Percentiles rank a stretch among this genome's conserved stretches.
Evolutionary conservation across 495 filamentous ascomycete species (phyloP).

Genomic region (Tetracladium marchalianum): DNA sequence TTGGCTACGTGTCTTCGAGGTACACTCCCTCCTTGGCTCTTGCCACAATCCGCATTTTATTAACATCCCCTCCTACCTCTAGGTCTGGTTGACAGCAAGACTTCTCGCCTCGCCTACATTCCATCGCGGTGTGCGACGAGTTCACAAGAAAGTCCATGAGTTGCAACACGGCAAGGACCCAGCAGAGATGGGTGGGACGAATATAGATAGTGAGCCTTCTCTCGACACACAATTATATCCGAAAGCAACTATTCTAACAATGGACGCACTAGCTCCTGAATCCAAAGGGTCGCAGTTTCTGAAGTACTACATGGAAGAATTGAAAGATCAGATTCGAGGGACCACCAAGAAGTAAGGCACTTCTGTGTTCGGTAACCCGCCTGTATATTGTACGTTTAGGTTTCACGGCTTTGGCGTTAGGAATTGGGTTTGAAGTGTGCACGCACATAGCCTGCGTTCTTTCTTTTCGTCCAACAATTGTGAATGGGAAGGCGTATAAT

Average conservation of each 20-base stretch:
- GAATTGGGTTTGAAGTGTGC: background rate
- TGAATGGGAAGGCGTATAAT: too few relatives aligned
- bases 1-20: slow-evolving; percentile 39
- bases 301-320: slow-evolving; percentile 46
- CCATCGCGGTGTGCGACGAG: slow-evolving; percentile 44
- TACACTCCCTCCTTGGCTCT: slow-evolving; percentile 23
- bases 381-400: background rate
- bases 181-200: slow-evolving; percentile 48
- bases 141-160: slow-evolving; percentile 45
- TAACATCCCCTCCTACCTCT: background rate
- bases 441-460: too few relatives aligned
- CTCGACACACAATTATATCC: background rate
- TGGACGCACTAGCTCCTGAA: background rate
- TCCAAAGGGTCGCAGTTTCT: slow-evolving; percentile 34
- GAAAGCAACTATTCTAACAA: background rate
- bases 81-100: slow-evolving; percentile 20
- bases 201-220: slow-evolving; percentile 38
- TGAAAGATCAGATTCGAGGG: slow-evolving; percentile 43
- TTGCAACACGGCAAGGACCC: slow-evolving; percentile 42
- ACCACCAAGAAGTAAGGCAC: slow-evolving; percentile 12
- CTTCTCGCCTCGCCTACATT: slow-evolving; percentile 50
- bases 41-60: slow-evolving; percentile 6
- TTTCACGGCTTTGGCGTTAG: slow-evolving; percentile 1
- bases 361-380: background rate
- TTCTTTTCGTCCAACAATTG: too few relatives aligned